Percentiles rank a stretch among this genome's conserved stretches.
These are phyloP conservation scores for Trichoderma pleuroti DNA, from an alignment of 2,329 filamentous ascomycete genomes.

Conservation along the genomic window DNA sequence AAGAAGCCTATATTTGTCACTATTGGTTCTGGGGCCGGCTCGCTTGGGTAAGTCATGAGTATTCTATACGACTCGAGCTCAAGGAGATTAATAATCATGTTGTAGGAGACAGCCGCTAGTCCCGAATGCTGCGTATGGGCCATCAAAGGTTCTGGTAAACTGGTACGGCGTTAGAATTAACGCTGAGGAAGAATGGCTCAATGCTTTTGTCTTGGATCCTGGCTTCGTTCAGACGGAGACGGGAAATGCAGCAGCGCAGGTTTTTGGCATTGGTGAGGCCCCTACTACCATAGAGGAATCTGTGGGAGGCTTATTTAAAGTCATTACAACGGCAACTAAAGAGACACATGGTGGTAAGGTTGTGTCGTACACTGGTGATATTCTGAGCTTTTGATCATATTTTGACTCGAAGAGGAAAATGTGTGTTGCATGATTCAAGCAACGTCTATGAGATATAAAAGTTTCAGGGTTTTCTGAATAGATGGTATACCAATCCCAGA, in stretches of 20 bases:
- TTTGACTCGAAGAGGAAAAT: neutral
- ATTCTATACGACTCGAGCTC: neutral
- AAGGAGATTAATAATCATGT: constrained; percentile 22
- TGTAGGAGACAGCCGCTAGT: constrained; percentile 31
- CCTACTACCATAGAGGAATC: constrained; percentile 33
- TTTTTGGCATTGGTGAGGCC: constrained; percentile 29
- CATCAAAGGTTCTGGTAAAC: constrained; percentile 35
- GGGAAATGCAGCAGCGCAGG: constrained; percentile 30
- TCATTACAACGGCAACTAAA: constrained; percentile 34
- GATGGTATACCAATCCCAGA: neutral
- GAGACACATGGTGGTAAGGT: constrained; percentile 6
- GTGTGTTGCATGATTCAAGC: neutral
- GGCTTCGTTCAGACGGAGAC: constrained; percentile 36
- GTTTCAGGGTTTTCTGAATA: neutral
- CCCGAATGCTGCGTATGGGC: constrained; percentile 34
- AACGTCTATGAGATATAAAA: neutral
- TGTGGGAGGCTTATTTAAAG: constrained; percentile 30
- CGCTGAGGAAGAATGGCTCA: constrained; percentile 20
- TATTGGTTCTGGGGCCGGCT: constrained; percentile 29
- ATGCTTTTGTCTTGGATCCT: constrained; percentile 35
- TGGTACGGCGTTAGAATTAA: constrained; percentile 24
- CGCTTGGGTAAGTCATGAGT: neutral
- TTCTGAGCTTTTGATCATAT: neutral
- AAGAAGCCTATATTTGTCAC: constrained; percentile 33
- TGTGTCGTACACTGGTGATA: neutral